Percentiles rank a stretch among this genome's conserved stretches.
phyloP scores from a whole-genome alignment of 1,284 basidiomycete species.

The Irpex rosettiformis region DNA sequence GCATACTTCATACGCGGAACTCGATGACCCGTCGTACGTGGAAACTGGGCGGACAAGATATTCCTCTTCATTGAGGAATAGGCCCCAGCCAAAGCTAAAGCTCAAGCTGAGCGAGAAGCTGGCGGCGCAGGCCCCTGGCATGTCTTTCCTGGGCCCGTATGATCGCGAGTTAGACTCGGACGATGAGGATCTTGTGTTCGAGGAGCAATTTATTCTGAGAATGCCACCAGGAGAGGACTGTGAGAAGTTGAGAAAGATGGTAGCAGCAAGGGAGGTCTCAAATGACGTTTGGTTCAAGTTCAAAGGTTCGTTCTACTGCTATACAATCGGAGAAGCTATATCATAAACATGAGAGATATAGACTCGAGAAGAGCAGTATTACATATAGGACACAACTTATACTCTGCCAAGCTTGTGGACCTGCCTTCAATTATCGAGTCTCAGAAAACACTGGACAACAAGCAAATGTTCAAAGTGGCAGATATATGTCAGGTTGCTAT shows the following conservation, averaged over 20 bases:
- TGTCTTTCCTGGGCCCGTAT: constrained; percentile 83
- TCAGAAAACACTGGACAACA: constrained; percentile 95
- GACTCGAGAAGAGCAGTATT: constrained; percentile 93
- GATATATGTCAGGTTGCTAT: constrained; percentile 88
- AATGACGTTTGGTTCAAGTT: constrained; percentile 98
- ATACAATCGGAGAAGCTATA: background rate
- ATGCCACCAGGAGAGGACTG: constrained; percentile 85
- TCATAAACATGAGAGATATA: constrained; percentile 26
- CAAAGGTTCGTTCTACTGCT: constrained; percentile 60
- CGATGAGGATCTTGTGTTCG: constrained; percentile 92
- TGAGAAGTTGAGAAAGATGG: constrained; percentile 77
- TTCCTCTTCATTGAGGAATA: constrained; percentile 28
- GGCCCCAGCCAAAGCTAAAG: constrained; percentile 73
- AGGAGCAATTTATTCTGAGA: constrained; percentile 95
- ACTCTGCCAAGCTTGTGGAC: constrained; percentile 94
- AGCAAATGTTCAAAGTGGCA: constrained; percentile 97
- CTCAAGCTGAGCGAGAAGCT: constrained; percentile 81
- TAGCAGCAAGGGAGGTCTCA: constrained; percentile 72
- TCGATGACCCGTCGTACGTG: constrained; percentile 17
- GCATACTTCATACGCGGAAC: constrained; percentile 19
- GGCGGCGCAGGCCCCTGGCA: constrained; percentile 70
- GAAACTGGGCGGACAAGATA: constrained; percentile 36
- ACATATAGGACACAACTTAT: constrained; percentile 79
- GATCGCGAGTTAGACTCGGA: constrained; percentile 95
- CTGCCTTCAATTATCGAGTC: constrained; percentile 93